Evolutionary conservation across 2,329 filamentous ascomycete species (phyloP).

Genomic region (Neoascochyta sp.): DNA sequence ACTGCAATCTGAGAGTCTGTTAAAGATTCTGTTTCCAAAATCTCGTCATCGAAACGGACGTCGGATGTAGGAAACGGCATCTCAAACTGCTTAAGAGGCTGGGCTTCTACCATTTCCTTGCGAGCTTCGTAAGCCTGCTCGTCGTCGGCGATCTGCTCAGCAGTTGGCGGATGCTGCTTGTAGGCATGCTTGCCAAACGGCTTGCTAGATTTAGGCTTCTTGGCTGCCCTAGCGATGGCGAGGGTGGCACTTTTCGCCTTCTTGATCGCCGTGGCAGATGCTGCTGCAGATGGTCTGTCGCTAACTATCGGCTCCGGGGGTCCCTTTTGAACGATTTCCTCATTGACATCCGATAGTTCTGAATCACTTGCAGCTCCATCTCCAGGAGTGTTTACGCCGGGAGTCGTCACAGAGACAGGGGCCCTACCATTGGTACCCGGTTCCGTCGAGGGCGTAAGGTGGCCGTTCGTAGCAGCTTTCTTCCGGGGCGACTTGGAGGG

Average conservation of each 20-base stretch:
- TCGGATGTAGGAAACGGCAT: constrained; percentile 27
- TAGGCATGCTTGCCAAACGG: constrained; percentile 25
- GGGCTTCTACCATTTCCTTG: constrained; percentile 24
- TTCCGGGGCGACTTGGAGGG: constrained; percentile 34
- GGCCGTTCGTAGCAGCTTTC: constrained; percentile 20
- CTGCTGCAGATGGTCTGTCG: constrained; percentile 15
- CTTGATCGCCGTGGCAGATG: constrained; percentile 18
- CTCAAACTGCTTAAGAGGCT: constrained; percentile 22
- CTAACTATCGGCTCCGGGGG: constrained; percentile 27
- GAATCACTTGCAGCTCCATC: constrained; percentile 31
- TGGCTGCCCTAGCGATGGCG: constrained; percentile 25
- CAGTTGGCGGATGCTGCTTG: constrained; percentile 27
- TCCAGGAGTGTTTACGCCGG: constrained; percentile 26
- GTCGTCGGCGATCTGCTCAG: constrained; percentile 26
- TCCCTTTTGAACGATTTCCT: constrained; percentile 37
- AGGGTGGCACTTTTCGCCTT: constrained; percentile 26
- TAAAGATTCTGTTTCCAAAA: constrained; percentile 35
- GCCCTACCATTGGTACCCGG: constrained; percentile 21
- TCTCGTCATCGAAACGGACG: constrained; percentile 37
- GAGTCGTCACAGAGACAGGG: constrained; percentile 26
- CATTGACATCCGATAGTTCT: constrained; percentile 38
- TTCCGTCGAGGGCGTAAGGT: constrained; percentile 12
- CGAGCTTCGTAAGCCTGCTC: constrained; percentile 23
- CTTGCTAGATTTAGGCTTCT: constrained; percentile 33
- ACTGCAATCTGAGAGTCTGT: constrained; percentile 37